A percentile compares a stretch with the other conserved stretches of the same genome.
These are phyloP conservation scores for Endocladia muricata DNA, from an alignment of 31 red algal species.

Conservation along the genomic window DNA sequence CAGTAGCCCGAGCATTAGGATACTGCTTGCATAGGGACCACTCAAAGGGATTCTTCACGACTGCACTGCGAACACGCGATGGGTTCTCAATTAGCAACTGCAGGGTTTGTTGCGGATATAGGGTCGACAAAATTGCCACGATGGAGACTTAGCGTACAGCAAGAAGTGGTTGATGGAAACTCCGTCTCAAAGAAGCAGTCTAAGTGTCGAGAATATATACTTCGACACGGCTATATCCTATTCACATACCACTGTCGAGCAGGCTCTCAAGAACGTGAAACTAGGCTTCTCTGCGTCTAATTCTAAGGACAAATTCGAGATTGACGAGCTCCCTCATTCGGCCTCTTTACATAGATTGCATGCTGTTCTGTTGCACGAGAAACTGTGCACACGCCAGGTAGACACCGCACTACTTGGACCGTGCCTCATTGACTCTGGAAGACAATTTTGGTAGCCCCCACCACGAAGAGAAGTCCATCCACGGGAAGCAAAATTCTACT, in stretches of 20 bases:
- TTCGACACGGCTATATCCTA: slow-evolving; percentile 2
- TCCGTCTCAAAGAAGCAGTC: slow-evolving; percentile 14
- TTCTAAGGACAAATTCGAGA: slow-evolving; percentile 10
- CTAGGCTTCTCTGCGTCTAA: not conserved
- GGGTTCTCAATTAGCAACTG: not conserved
- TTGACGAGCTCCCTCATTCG: no score
- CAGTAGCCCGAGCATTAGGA: not conserved
- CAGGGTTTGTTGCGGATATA: not conserved
- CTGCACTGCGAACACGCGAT: not conserved
- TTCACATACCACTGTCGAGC: not conserved
- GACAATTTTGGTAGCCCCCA: no score
- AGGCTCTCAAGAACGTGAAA: slow-evolving; percentile 11
- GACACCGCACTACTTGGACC: no score
- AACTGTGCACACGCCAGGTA: no score
- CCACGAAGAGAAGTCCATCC: no score
- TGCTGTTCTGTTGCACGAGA: no score
- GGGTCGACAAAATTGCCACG: slow-evolving; percentile 1
- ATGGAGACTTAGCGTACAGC: slow-evolving; percentile 19
- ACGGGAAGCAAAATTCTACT: no score
- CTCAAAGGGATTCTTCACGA: slow-evolving; percentile 2
- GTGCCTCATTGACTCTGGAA: no score
- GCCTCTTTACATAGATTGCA: no score
- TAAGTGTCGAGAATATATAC: not conserved
- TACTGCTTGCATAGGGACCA: slow-evolving; percentile 18
- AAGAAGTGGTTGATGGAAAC: slow-evolving; percentile 1